These are phyloP conservation scores for Xylaria curta DNA, from an alignment of 495 filamentous ascomycete genomes.

Conservation along the genomic window DNA sequence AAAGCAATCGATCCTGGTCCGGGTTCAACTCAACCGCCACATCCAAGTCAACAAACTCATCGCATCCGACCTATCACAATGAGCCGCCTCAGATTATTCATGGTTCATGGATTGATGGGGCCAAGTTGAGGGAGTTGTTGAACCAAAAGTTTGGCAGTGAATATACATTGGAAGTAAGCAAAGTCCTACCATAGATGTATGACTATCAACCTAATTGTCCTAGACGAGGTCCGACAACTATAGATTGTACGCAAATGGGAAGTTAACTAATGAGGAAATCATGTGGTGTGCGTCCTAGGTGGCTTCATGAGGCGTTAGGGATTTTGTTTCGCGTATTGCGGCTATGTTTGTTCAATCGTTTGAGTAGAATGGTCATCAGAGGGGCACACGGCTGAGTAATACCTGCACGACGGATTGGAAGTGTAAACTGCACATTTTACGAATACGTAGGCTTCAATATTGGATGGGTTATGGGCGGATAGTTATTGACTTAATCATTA, in stretches of 20 bases:
- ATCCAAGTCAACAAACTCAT: background rate
- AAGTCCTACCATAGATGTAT: background rate
- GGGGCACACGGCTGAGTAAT: background rate
- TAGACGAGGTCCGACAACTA: background rate
- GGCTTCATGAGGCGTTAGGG: background rate
- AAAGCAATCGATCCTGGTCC: background rate
- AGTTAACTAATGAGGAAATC: background rate
- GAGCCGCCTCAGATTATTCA: background rate
- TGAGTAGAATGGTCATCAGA: background rate
- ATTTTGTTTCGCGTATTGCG: background rate
- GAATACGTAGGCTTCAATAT: background rate
- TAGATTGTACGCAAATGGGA: background rate
- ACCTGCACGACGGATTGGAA: background rate
- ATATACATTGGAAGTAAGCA: conserved; percentile 11
- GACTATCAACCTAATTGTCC: background rate
- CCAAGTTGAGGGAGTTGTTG: background rate
- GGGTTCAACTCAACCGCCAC: background rate
- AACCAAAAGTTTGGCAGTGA: conserved; percentile 5
- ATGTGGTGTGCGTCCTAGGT: background rate
- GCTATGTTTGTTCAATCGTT: background rate
- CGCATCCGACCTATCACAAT: background rate
- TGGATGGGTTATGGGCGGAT: background rate
- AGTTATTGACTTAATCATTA: background rate
- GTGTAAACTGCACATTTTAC: background rate
- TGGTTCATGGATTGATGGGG: background rate